Evolutionary conservation across 768 basidiomycete species (phyloP), one percentile per base, ranked within the genome.

Genomic region (Neoboletus subvelutipes): DNA sequence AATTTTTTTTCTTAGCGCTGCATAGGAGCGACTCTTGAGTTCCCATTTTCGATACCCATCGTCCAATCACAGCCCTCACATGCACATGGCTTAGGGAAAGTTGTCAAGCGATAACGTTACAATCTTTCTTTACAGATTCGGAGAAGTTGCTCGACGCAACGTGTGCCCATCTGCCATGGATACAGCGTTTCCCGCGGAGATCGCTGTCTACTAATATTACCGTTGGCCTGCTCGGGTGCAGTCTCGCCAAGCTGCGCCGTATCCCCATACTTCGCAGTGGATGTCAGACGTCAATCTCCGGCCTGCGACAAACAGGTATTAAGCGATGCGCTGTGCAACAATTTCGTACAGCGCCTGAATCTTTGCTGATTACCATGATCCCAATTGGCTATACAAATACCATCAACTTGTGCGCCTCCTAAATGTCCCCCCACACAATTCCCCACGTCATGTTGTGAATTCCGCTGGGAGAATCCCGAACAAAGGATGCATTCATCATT

Each of bases 141-240:
- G 22, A 48, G 56, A 56, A 58, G 62, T 34, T 37, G 56, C 47
- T 59, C 59, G 52, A 68, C 36, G 55, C 61, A 63, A 63, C 67
- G 68, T 70, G 67, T 57, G 56, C 42, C 10, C 34, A 45, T 58
- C 65, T 64, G 43, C 47, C 68, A 68, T 70, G 68, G 68, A 68
- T 63, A 70, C 67, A 34, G 60, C 50, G 37, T 63, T 63, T 68
- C 66, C 67, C 67, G 67, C 67, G 67, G 67, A 70, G 64, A 66
- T 66, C 66, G 56, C 51, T 63, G 45, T 22, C 55, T 18, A 34
- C 50, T 53, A 58, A 51, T 50, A 50, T 58, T 43, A 46, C 51
- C 47, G 53, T n/a, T 56, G 36, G 50, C 22, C 37, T 52, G 46
- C 24, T 52, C 53, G 58, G 64, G 34, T 50, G 56, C 55, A 58